phyloP scores from a whole-genome alignment of 2,329 filamentous ascomycete genomes.

The Tolypocladium inflatum region DNA sequence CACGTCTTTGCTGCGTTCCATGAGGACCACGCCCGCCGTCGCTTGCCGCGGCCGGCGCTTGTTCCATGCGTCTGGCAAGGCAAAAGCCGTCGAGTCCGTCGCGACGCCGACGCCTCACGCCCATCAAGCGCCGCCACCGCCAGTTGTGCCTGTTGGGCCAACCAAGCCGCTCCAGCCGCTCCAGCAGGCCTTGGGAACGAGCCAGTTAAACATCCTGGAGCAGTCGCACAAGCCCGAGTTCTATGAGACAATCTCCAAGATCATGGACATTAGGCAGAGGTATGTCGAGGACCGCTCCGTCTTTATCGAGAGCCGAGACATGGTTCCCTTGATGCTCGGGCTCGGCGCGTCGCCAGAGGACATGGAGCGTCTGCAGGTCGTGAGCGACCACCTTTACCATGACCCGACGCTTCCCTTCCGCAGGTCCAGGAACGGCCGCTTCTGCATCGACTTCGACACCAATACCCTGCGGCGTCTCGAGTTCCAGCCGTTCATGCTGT shows the following conservation, averaged over 20 bases:
- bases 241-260: conserved; percentile 14
- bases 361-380: conserved; percentile 8
- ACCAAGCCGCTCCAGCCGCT: not conserved
- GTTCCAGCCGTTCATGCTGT: conserved; percentile 17
- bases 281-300: conserved; percentile 14
- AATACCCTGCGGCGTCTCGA: conserved; percentile 15
- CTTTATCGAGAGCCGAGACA: conserved; percentile 14
- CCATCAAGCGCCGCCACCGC: conserved; percentile 1
- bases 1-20: conserved; percentile 5
- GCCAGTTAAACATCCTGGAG: conserved; percentile 13
- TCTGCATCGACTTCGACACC: conserved; percentile 16
- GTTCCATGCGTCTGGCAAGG: conserved; percentile 11
- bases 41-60: conserved; percentile 8
- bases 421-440: conserved; percentile 13
- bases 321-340: conserved; percentile 12
- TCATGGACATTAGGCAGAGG: conserved; percentile 13
- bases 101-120: not conserved
- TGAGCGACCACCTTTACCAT: conserved; percentile 12
- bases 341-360: conserved; percentile 16
- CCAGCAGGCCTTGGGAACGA: conserved; percentile 1
- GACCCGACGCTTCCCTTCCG: conserved; percentile 19
- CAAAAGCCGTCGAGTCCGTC: conserved; percentile 8
- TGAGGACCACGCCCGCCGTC: not conserved
- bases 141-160: not conserved
- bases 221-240: conserved; percentile 12